phyloP scores from a whole-genome alignment of 192 early-diverging fungal genomes.

The Rhizophagus prolifer region DNA sequence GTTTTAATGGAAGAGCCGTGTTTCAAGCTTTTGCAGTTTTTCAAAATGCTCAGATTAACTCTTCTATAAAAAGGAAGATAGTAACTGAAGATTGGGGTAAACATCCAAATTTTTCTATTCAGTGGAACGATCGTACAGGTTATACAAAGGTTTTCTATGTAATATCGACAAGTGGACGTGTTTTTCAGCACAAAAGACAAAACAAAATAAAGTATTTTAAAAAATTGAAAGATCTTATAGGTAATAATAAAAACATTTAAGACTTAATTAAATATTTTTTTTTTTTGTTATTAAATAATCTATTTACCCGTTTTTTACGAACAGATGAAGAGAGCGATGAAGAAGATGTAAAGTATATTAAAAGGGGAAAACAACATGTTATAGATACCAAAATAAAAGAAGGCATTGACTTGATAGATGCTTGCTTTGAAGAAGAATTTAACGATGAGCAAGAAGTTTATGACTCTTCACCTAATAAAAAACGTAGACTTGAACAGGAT shows the following conservation, averaged over 20 bases:
- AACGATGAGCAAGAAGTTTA: background rate
- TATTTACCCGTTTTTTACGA: background rate
- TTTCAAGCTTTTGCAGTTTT: slow-evolving; percentile 59
- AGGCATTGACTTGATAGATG: background rate
- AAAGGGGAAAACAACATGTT: no score
- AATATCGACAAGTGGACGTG: background rate
- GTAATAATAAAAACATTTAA: background rate
- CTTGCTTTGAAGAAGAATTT: background rate
- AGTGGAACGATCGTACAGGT: background rate
- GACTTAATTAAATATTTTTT: background rate
- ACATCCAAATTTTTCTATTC: background rate
- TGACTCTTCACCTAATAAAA: background rate
- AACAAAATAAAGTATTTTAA: background rate
- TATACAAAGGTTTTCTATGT: background rate
- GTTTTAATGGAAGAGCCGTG: slow-evolving; percentile 69
- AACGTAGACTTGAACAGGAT: background rate
- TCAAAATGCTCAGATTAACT: background rate
- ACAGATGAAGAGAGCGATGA: background rate
- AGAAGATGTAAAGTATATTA: no score
- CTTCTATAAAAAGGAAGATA: background rate
- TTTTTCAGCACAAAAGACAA: background rate
- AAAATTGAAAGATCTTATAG: background rate
- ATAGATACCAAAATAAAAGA: background rate
- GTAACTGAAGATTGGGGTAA: background rate
- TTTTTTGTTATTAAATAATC: background rate